These are phyloP conservation scores for Eucalyptus cladocalyx DNA, from an alignment of 345 rosid genomes.

Conservation along the genomic window DNA sequence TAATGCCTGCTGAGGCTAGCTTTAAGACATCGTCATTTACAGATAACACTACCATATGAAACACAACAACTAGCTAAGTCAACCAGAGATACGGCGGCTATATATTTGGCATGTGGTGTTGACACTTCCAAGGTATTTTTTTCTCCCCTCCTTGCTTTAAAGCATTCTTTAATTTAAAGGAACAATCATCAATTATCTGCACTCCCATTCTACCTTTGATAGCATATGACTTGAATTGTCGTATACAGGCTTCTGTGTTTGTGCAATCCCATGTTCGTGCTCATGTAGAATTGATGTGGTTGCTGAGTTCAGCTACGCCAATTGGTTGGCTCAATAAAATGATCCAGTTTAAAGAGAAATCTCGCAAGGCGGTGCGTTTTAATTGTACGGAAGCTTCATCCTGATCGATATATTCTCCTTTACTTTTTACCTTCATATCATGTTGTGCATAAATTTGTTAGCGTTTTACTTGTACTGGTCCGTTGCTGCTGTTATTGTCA, in stretches of 20 bases:
- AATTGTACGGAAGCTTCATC: conserved; percentile 1
- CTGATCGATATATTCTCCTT: background rate
- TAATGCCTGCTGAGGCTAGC: background rate
- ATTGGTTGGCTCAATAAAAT: conserved; percentile 84
- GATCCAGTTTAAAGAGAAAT: conserved; percentile 95
- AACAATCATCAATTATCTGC: background rate
- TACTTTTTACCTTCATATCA: background rate
- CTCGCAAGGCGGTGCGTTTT: conserved; percentile 62
- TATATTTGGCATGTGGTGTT: conserved; percentile 87
- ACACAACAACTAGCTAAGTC: conserved; percentile 51
- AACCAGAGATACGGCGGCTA: conserved; percentile 79
- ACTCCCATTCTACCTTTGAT: background rate
- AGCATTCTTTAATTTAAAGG: background rate
- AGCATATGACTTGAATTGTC: background rate
- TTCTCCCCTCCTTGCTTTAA: background rate
- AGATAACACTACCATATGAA: conserved; percentile 82
- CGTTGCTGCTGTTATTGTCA: background rate
- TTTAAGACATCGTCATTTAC: background rate
- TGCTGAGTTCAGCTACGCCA: conserved; percentile 70
- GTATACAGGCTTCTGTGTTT: conserved; percentile 77
- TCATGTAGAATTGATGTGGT: conserved; percentile 79
- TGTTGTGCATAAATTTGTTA: background rate
- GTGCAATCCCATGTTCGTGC: conserved; percentile 87
- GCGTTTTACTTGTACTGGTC: background rate
- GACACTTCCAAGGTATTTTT: conserved; percentile 59